Conservation (phyloP, 1,284 basidiomycete species). For the Clitocybe nebularis region DNA sequence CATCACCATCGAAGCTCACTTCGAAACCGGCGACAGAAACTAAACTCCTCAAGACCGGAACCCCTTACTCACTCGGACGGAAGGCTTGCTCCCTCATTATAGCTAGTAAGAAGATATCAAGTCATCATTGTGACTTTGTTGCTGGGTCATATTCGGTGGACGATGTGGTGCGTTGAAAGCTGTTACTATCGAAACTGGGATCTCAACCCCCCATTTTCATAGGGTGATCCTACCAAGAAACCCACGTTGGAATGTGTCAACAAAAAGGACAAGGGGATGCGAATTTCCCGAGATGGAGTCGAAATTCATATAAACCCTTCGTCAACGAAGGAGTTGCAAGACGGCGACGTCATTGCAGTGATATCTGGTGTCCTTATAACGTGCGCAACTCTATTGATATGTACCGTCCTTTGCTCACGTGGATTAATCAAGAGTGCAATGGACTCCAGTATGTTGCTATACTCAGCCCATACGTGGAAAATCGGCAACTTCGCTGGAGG, state of each 20-base stretch:
- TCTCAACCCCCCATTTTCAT: no score
- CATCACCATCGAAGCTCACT: not conserved
- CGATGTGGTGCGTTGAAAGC: constrained; percentile 54
- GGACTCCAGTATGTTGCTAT: constrained; percentile 52
- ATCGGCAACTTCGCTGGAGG: constrained; percentile 26
- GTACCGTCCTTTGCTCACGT: constrained; percentile 6
- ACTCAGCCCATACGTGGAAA: constrained; percentile 26
- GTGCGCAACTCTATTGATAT: constrained; percentile 30
- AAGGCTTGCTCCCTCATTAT: constrained; percentile 48
- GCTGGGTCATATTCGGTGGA: constrained; percentile 47
- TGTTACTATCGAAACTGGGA: not conserved
- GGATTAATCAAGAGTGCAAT: constrained; percentile 38
- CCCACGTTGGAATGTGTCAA: constrained; percentile 45
- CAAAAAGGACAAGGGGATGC: constrained; percentile 40
- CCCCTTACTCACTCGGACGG: constrained; percentile 49
- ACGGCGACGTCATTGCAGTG: constrained; percentile 50
- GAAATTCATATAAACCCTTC: constrained; percentile 25
- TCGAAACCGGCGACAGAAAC: constrained; percentile 41
- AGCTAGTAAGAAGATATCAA: constrained; percentile 59
- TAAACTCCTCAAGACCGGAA: constrained; percentile 59
- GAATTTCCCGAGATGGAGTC: constrained; percentile 30
- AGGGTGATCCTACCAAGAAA: constrained; percentile 35
- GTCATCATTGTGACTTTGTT: constrained; percentile 49
- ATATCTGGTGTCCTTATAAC: constrained; percentile 37
- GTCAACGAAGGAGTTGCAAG: constrained; percentile 33